Evolutionary conservation across 2,329 filamentous ascomycete genomes (phyloP).

Genomic region (Claviceps purpurea): DNA sequence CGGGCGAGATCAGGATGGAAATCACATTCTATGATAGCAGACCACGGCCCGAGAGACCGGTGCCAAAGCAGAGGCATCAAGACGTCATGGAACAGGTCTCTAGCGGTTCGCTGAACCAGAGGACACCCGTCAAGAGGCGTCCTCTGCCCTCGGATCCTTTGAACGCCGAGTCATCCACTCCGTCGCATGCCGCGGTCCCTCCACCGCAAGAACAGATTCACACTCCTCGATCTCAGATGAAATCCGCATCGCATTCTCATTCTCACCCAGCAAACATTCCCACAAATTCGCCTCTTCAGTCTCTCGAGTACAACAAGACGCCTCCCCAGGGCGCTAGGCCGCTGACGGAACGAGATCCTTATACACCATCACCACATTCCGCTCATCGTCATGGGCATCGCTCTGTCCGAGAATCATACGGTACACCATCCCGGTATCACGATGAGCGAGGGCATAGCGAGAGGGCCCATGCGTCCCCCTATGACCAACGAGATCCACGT

Average conservation of each 20-base stretch:
- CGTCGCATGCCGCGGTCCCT: constrained; percentile 10
- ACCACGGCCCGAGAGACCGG: constrained; percentile 62
- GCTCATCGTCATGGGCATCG: constrained; percentile 18
- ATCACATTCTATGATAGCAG: constrained; percentile 91
- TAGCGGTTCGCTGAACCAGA: constrained; percentile 29
- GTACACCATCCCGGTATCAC: constrained; percentile 19
- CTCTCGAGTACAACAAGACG: constrained; percentile 33
- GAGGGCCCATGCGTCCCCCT: constrained; percentile 16
- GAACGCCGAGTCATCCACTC: constrained; percentile 33
- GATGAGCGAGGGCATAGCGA: constrained; percentile 26
- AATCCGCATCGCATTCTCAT: constrained; percentile 18
- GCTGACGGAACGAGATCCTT: constrained; percentile 17
- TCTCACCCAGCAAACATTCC: constrained; percentile 24
- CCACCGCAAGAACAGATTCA: constrained; percentile 27
- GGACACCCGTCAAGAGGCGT: constrained; percentile 61
- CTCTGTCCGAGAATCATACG: constrained; percentile 22
- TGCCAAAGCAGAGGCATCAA: constrained; percentile 38
- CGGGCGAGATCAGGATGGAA: constrained; percentile 86
- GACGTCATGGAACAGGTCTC: constrained; percentile 23
- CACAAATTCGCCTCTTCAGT: constrained; percentile 39
- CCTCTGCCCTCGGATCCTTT: constrained; percentile 73
- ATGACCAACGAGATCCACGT: constrained; percentile 25
- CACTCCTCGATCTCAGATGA: constrained; percentile 33
- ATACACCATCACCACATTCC: constrained; percentile 21
- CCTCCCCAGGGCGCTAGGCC: constrained; percentile 16